Conservation (phyloP, 2,329 filamentous ascomycete species). For the Aureobasidium namibiae region DNA sequence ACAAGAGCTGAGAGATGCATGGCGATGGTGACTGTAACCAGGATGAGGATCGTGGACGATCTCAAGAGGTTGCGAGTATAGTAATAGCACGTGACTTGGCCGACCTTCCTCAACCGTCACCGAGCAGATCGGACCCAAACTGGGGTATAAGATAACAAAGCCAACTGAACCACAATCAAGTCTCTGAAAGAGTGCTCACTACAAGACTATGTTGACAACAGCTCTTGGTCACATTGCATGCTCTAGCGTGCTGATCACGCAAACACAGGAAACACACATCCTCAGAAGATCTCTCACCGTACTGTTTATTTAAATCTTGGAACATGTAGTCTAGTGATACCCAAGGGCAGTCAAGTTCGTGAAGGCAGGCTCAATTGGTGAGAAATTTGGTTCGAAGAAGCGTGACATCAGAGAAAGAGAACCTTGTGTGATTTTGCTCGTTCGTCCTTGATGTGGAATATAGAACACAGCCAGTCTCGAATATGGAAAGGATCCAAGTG, state of each 20-base stretch:
- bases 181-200: background rate
- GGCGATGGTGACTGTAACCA: background rate
- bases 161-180: background rate
- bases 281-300: too few relatives aligned
- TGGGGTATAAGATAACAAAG: background rate
- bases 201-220: background rate
- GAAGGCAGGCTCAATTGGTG: too few relatives aligned
- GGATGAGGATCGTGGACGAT: background rate
- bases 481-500: background rate
- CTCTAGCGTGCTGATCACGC: background rate
- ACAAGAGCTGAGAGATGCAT: constrained; percentile 1
- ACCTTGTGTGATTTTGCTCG: too few relatives aligned
- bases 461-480: background rate
- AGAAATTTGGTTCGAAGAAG: too few relatives aligned
- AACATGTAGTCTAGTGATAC: too few relatives aligned
- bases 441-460: background rate
- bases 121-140: background rate
- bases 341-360: too few relatives aligned
- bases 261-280: too few relatives aligned
- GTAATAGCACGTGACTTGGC: background rate
- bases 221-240: background rate
- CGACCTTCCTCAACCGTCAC: background rate
- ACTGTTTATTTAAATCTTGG: too few relatives aligned
- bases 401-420: too few relatives aligned
- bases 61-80: background rate